Base-by-base conservation (phyloP, 306 rosid genomes). In the Rubus idaeus region DNA sequence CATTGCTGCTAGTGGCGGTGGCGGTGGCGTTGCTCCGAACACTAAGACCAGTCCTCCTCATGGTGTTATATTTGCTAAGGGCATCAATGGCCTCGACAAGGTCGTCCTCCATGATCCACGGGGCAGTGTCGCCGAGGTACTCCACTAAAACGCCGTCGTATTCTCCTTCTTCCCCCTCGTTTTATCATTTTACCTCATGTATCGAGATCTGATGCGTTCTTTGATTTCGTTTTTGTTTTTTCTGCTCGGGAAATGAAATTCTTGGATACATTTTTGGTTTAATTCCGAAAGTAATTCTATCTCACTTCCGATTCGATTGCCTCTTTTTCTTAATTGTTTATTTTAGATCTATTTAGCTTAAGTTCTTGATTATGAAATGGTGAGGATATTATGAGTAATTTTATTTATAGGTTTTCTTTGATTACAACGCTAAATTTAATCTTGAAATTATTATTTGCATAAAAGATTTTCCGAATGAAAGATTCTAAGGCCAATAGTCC, bases 51-150 rank as follows among this genome's bases (percentile, higher is more conserved):
- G 39, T 44, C 50, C 61, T 45, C 64, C 75, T 37, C 76, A 8
- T 26, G 78, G 77, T 71, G 77, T 75, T 5, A 88, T 85, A 13
- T 49, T 88, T 39, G n/a, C 49, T 80, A 94, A 87, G 57, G 97
- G 93, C 82, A 1, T 79, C 87, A 90, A 90, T 84, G 97, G 95
- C 73, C 84, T 86, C 60, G 83, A 86, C 46, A 83, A 83, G 85
- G 60, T 78, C 44, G 61, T 83, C 65, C 87, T 86, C 65, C 87
- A 83, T 26, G 89, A 84, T 20, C 71, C 87, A 10, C 85, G 87
- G 50, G 85, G 89, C 68, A 74, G 81, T 73, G 52, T 58, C 35
- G 85, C 89, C 13, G 87, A 86, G 89, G 89, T 85, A 73, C 10
- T 17, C 41, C 45, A 2, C 39, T 9, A 0, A 50, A 13, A 39